A percentile compares a stretch with the other conserved stretches of the same genome.
Evolutionary conservation across 306 rosid species (phyloP).

Genomic region (Quercus bicolor): DNA sequence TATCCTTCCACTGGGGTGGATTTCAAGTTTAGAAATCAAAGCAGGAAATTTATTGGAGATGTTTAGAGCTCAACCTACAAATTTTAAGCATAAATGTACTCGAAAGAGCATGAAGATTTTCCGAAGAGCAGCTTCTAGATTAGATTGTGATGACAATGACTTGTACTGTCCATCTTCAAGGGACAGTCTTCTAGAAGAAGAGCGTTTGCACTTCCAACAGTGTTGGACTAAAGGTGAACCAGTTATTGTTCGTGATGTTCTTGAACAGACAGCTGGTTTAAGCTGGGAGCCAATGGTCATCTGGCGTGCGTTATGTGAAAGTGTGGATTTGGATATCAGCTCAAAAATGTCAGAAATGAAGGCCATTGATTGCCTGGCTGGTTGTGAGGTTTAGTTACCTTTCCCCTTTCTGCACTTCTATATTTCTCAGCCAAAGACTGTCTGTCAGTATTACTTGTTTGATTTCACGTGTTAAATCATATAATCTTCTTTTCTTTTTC

Average conservation of each 20-base stretch:
- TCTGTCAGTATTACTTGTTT: not conserved
- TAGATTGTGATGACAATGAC: conserved; percentile 38
- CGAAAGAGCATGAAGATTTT: conserved; percentile 20
- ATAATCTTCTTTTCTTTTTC: too few relatives aligned
- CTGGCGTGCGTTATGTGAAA: conserved; percentile 80
- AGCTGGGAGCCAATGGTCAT: conserved; percentile 97
- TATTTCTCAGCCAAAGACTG: not conserved
- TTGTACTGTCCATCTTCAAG: conserved; percentile 49
- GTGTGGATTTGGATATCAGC: conserved; percentile 36
- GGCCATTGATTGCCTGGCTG: conserved; percentile 84
- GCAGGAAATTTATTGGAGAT: conserved; percentile 30
- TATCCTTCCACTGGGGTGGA: conserved; percentile 62
- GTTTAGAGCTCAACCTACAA: conserved; percentile 12
- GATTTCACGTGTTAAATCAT: too few relatives aligned
- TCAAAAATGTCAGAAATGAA: conserved; percentile 64
- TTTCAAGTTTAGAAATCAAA: conserved; percentile 49
- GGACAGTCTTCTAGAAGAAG: conserved; percentile 31
- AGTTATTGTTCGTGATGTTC: conserved; percentile 64
- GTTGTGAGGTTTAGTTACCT: conserved; percentile 64
- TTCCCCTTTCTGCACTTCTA: conserved; percentile 9
- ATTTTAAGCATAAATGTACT: conserved; percentile 24
- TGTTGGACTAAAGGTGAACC: conserved; percentile 78
- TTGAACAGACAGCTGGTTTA: conserved; percentile 60
- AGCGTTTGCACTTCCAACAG: conserved; percentile 41
- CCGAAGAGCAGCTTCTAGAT: conserved; percentile 52